These are phyloP conservation scores for Cladophialophora exuberans DNA, from an alignment of 2,329 filamentous ascomycete genomes.

Conservation along the genomic window DNA sequence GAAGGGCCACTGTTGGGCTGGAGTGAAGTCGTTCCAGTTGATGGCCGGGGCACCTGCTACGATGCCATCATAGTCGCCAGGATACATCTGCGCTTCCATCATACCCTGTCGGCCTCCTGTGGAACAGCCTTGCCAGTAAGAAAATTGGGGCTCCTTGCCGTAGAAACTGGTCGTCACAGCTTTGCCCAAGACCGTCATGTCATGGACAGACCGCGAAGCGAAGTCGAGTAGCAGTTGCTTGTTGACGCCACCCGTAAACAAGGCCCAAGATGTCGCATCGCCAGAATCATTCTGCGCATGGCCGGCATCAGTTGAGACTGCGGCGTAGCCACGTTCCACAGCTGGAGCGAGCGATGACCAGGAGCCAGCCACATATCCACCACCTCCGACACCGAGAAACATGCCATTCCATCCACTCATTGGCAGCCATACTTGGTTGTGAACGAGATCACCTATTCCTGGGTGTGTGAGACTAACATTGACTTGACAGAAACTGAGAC, in stretches of 20 bases:
- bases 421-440: conserved; percentile 44
- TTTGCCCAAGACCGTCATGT: conserved; percentile 39
- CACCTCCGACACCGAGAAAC: conserved; percentile 45
- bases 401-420: conserved; percentile 42
- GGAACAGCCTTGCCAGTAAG: conserved; percentile 63
- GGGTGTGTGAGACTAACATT: conserved; percentile 48
- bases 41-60: conserved; percentile 34
- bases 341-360: conserved; percentile 21
- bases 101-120: conserved; percentile 63
- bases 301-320: conserved; percentile 50
- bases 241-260: conserved; percentile 43
- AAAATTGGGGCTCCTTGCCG: conserved; percentile 6
- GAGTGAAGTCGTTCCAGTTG: conserved; percentile 35
- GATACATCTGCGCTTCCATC: conserved; percentile 44
- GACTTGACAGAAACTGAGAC: conserved; percentile 45
- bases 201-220: conserved; percentile 38
- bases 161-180: conserved; percentile 20
- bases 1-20: conserved; percentile 33
- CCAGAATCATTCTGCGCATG: conserved; percentile 43
- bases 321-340: conserved; percentile 44
- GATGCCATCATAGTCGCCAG: conserved; percentile 35
- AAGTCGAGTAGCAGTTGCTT: conserved; percentile 40
- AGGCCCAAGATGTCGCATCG: conserved; percentile 41
- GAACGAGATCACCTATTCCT: conserved; percentile 44
- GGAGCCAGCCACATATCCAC: conserved; percentile 35